Evolutionary conservation across 441 rosid species (phyloP), one percentile per base, ranked within the genome.

Genomic region (Raphanus hybrid): DNA sequence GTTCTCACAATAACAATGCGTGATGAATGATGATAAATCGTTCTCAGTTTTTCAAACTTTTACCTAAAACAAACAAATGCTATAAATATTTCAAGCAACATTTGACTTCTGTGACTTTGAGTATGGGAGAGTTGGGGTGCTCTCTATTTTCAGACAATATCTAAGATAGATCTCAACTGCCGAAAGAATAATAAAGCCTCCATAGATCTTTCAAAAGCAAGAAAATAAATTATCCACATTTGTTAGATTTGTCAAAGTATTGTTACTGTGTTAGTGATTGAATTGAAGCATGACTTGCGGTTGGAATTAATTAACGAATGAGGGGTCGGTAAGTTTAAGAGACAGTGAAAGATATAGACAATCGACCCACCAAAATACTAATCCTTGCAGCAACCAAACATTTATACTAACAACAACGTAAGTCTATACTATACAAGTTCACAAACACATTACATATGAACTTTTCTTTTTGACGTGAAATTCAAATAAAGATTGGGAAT

Each of bases 71-170:
- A 32, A 5, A 11, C 5, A 16, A 43, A 43, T 58, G 78, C 41
- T 29, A 20, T 20, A 48, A n/a, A 20, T 9, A 9, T n/a, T 68
- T 29, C 16, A 76, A 76, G 15, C 65, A 62, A 54, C 65, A 39
- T 69, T 61, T 76, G 75, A 76, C 79, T 54, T 69, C 1, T 69
- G 58, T 26, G 35, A 69, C 2, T 69, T 20, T 8, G 45, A 63
- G 70, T 70, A 63, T 63, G 70, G 43, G 70, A 75, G 64, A 61
- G 75, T 76, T 69, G n/a, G n/a, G 70, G 75, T 76, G 63, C 80
- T 69, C 57, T 69, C 68, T 43, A 23, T 61, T 12, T 67, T 37
- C 29, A 26, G 74, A 69, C 74, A 60, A 61, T 69, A 45, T 50
- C 11, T 68, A 60, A 67, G 74, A 60, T 59, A 23, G 45, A 69